These are phyloP conservation scores for Venturia effusa DNA, from an alignment of 2,329 filamentous ascomycete genomes.

Conservation along the genomic window DNA sequence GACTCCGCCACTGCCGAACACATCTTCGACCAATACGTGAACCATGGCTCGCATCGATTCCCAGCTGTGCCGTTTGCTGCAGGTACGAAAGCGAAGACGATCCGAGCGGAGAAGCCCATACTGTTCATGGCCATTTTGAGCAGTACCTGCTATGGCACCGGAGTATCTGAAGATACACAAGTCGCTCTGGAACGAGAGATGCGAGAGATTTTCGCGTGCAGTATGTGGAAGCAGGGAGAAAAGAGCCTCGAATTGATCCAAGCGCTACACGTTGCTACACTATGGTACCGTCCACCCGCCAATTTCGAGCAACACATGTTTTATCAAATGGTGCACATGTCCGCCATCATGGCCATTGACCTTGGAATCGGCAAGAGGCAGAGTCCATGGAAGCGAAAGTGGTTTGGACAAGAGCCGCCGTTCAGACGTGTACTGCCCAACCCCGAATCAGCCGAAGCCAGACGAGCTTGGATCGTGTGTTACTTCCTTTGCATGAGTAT, in stretches of 20 bases:
- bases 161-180: constrained; percentile 45
- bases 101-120: constrained; percentile 47
- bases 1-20: constrained; percentile 39
- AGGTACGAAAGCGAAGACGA: constrained; percentile 40
- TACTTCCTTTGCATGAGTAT: constrained; percentile 52
- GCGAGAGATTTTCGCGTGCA: constrained; percentile 63
- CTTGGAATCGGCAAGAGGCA: constrained; percentile 56
- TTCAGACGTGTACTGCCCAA: constrained; percentile 22
- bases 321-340: constrained; percentile 75
- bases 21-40: constrained; percentile 47
- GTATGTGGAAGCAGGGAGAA: constrained; percentile 61
- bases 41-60: constrained; percentile 43
- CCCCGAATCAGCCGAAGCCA: constrained; percentile 44
- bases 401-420: constrained; percentile 25
- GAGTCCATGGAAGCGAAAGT: constrained; percentile 17
- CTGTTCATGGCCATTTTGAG: constrained; percentile 49
- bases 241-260: constrained; percentile 80
- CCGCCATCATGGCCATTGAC: constrained; percentile 72
- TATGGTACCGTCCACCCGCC: constrained; percentile 80
- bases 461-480: constrained; percentile 49
- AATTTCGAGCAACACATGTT: constrained; percentile 81
- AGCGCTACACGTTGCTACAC: constrained; percentile 60
- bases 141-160: constrained; percentile 38
- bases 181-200: constrained; percentile 55
- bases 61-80: constrained; percentile 48